Conservation (phyloP, 2,329 filamentous ascomycete species). For the Endothia cerciana region DNA sequence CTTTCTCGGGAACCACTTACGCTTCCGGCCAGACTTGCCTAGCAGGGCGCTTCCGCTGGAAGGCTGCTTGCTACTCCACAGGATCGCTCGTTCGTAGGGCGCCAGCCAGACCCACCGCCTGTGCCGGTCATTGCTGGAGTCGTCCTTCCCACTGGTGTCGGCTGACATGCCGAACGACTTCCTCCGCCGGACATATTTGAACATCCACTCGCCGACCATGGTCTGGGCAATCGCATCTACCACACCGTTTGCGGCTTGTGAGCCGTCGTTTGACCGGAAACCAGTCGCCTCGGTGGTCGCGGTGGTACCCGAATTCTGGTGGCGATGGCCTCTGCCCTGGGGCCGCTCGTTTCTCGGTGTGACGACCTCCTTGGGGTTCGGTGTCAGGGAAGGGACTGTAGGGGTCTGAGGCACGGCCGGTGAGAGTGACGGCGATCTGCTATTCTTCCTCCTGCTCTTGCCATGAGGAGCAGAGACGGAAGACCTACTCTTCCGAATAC, state of each 20-base stretch:
- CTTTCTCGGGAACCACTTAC: constrained; percentile 60
- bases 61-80: constrained; percentile 98
- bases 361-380: constrained; percentile 67
- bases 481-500: constrained; percentile 82
- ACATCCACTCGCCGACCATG: constrained; percentile 99
- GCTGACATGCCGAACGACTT: constrained; percentile 85
- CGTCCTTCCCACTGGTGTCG: constrained; percentile 69
- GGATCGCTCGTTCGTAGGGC: constrained; percentile 91
- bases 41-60: constrained; percentile 83
- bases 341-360: constrained; percentile 53
- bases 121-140: constrained; percentile 78
- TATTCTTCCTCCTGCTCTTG: constrained; percentile 53
- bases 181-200: constrained; percentile 83
- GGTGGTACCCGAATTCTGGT: constrained; percentile 65
- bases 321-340: constrained; percentile 44
- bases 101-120: constrained; percentile 99
- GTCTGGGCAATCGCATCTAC: constrained; percentile 97
- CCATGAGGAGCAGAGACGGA: constrained; percentile 70
- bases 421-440: constrained; percentile 68
- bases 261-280: constrained; percentile 58
- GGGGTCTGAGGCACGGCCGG: constrained; percentile 71
- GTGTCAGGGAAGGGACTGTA: constrained; percentile 70
- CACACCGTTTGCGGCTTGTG: constrained; percentile 73
- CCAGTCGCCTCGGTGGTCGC: constrained; percentile 50
- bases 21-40: constrained; percentile 88